phyloP scores from a whole-genome alignment of 2,329 filamentous ascomycete genomes.

The Botrytis tulipae region DNA sequence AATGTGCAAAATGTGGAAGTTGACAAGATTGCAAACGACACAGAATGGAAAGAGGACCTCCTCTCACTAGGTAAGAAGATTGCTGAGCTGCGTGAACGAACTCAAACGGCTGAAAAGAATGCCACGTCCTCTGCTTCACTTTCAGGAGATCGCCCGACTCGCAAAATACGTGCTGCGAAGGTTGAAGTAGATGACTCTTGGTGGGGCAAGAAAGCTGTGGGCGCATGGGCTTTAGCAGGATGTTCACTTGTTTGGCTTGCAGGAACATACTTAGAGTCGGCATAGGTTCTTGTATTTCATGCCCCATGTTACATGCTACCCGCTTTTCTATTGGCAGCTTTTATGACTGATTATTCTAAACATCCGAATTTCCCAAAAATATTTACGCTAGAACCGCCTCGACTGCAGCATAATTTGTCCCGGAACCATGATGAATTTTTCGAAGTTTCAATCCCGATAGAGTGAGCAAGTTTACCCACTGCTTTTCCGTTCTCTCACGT shows the following conservation, averaged over 20 bases:
- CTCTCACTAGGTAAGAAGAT: conserved; percentile 70
- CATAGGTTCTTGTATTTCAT: conserved; percentile 15
- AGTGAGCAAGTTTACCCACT: conserved; percentile 14
- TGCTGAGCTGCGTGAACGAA: conserved; percentile 47
- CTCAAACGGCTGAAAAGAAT: conserved; percentile 38
- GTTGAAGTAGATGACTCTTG: conserved; percentile 64
- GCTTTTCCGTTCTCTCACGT: conserved; percentile 39
- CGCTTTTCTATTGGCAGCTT: background rate
- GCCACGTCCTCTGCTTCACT: conserved; percentile 27
- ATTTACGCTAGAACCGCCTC: conserved; percentile 7
- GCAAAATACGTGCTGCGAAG: conserved; percentile 52
- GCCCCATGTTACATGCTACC: background rate
- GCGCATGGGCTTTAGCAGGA: conserved; percentile 60
- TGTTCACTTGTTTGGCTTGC: conserved; percentile 60
- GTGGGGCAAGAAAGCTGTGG: conserved; percentile 64
- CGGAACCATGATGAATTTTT: conserved; percentile 13
- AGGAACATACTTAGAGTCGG: conserved; percentile 49
- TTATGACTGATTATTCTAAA: background rate
- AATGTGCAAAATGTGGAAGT: conserved; percentile 98
- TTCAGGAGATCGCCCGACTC: conserved; percentile 22
- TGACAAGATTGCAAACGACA: conserved; percentile 51
- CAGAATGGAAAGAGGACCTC: conserved; percentile 69
- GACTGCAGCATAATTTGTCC: conserved; percentile 19
- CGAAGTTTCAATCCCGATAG: conserved; percentile 12
- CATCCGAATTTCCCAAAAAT: background rate